Conservation (phyloP, 2,329 filamentous ascomycete genomes). For the Sporothrix schenckii region DNA sequence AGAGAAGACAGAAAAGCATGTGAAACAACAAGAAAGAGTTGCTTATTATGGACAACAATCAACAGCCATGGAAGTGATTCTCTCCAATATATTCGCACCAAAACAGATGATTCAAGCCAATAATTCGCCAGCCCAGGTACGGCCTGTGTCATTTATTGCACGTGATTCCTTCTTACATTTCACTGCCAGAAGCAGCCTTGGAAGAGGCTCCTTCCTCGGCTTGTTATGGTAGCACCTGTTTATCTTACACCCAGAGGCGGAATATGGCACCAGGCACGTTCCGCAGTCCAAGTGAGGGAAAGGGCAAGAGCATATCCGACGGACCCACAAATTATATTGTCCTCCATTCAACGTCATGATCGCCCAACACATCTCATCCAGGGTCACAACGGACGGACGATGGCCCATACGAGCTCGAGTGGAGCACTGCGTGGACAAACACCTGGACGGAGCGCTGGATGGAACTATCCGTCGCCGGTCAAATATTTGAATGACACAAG, state of each 20-base stretch:
- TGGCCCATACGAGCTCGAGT: conserved; percentile 18
- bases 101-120: background rate
- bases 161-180: background rate
- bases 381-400: background rate
- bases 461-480: background rate
- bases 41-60: background rate
- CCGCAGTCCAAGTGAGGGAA: conserved; percentile 5
- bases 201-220: conserved; percentile 14
- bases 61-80: no score
- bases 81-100: no score
- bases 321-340: background rate
- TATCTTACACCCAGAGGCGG: background rate
- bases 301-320: no score
- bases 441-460: conserved; percentile 6
- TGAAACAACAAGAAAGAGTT: background rate
- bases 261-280: conserved; percentile 15
- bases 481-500: background rate
- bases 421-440: conserved; percentile 3
- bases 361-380: background rate
- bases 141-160: background rate
- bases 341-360: conserved; percentile 1
- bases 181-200: background rate
- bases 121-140: background rate
- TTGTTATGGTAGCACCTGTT: conserved; percentile 29
- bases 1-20: background rate